phyloP scores from a whole-genome alignment of 2,329 filamentous ascomycete species.

The Macrophomina phaseolina region DNA sequence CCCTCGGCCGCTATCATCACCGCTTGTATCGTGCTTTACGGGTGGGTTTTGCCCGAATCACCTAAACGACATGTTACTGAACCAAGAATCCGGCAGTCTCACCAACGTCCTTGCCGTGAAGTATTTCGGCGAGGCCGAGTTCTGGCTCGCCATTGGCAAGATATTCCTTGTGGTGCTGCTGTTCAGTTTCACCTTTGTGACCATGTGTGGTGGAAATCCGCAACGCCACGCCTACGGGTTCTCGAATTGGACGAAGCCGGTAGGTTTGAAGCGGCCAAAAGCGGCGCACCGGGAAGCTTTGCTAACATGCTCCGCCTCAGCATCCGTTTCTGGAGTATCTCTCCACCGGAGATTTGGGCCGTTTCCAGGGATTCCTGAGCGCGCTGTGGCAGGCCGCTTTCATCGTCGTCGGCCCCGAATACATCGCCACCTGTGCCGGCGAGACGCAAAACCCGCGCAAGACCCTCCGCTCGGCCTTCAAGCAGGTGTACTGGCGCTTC shows the following conservation, averaged over 20 bases:
- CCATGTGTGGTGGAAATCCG: neutral
- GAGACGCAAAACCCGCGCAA: constrained; percentile 75
- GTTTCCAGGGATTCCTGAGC: constrained; percentile 72
- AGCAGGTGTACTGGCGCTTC: constrained; percentile 77
- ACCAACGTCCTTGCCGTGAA: constrained; percentile 66
- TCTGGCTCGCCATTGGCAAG: constrained; percentile 79
- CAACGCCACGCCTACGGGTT: constrained; percentile 61
- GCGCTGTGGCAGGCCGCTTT: constrained; percentile 71
- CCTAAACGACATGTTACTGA: constrained; percentile 18
- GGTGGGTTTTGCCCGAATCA: constrained; percentile 71
- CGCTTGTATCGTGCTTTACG: constrained; percentile 66
- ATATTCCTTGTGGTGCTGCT: constrained; percentile 71
- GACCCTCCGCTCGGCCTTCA: constrained; percentile 75
- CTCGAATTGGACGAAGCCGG: constrained; percentile 71
- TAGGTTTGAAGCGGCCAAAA: neutral
- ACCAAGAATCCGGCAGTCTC: neutral
- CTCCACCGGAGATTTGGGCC: constrained; percentile 61
- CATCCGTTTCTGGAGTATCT: constrained; percentile 68
- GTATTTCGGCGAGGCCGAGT: constrained; percentile 78
- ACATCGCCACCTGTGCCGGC: constrained; percentile 76
- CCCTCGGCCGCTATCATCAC: constrained; percentile 75
- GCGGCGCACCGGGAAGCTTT: too few relatives aligned
- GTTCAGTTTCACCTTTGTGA: constrained; percentile 63
- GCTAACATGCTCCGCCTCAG: neutral
- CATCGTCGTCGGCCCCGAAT: constrained; percentile 73